Evolutionary conservation across 495 filamentous ascomycete species (phyloP).

Genomic region (Niebla homalea): DNA sequence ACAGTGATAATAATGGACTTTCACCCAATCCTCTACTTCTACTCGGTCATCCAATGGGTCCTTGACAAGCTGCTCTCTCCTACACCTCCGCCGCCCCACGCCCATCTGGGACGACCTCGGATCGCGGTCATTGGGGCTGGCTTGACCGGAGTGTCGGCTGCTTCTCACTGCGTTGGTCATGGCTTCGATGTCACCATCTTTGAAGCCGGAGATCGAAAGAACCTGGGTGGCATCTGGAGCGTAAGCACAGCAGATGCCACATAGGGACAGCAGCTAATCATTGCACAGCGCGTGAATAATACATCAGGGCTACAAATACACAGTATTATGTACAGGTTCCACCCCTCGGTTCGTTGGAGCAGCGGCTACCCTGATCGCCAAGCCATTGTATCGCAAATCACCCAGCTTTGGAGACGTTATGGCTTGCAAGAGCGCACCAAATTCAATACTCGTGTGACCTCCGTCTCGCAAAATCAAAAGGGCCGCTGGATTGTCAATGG

Average conservation of each 20-base stretch:
- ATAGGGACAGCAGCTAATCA: conserved; percentile 1
- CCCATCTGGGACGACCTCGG: conserved; percentile 39
- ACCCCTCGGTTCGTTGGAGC: conserved; percentile 63
- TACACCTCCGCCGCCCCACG: conserved; percentile 45
- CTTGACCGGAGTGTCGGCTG: conserved; percentile 68
- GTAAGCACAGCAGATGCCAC: conserved; percentile 29
- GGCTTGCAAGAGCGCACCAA: conserved; percentile 54
- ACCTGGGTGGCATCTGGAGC: conserved; percentile 74
- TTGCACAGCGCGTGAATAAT: conserved; percentile 57
- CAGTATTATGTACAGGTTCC: conserved; percentile 79
- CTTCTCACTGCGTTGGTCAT: conserved; percentile 76
- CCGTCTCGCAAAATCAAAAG: conserved; percentile 50
- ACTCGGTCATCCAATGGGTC: conserved; percentile 52
- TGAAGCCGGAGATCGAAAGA: conserved; percentile 48
- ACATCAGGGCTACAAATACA: conserved; percentile 75
- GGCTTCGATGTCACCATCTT: conserved; percentile 73
- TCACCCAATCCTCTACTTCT: conserved; percentile 27
- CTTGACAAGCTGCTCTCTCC: conserved; percentile 56
- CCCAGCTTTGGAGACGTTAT: conserved; percentile 62
- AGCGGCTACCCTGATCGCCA: conserved; percentile 59
- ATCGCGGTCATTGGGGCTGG: conserved; percentile 77
- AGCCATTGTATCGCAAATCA: conserved; percentile 59
- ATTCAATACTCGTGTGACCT: conserved; percentile 56
- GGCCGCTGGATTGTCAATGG: conserved; percentile 75
- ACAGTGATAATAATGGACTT: conserved; percentile 10